These are phyloP conservation scores for Heimioporus sp. DNA, from an alignment of 768 basidiomycete genomes.

Conservation along the genomic window DNA sequence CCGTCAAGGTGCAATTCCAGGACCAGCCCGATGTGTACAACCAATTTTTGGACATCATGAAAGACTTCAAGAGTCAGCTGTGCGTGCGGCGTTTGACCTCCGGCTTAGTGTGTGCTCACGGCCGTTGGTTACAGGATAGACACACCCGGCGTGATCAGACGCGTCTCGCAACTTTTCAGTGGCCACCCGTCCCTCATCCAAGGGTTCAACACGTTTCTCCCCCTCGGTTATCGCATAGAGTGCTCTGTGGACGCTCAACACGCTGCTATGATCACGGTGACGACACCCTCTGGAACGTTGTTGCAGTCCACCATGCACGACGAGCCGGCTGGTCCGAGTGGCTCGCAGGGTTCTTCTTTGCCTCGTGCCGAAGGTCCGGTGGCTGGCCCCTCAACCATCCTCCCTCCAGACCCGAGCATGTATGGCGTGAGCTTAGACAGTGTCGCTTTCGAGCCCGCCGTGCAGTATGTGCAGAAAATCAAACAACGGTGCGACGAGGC, in stretches of 20 bases:
- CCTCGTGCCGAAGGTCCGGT: slow-evolving; percentile 17
- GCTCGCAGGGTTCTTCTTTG: slow-evolving; percentile 38
- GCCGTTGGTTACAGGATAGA: slow-evolving; percentile 65
- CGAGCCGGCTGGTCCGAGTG: slow-evolving; percentile 38
- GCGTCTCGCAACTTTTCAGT: slow-evolving; percentile 90
- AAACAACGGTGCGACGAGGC: slow-evolving; percentile 92
- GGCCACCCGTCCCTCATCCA: slow-evolving; percentile 90
- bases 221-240: slow-evolving; percentile 92
- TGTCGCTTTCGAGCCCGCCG: slow-evolving; percentile 69
- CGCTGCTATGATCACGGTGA: slow-evolving; percentile 68
- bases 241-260: slow-evolving; percentile 65
- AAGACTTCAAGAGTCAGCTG: slow-evolving; percentile 70
- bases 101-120: neutral
- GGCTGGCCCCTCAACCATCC: slow-evolving; percentile 2
- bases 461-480: slow-evolving; percentile 96
- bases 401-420: slow-evolving; percentile 20
- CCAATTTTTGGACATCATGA: slow-evolving; percentile 66
- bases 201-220: slow-evolving; percentile 98
- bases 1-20: slow-evolving; percentile 59
- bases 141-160: slow-evolving; percentile 95
- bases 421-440: slow-evolving; percentile 37
- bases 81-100: slow-evolving; percentile 27
- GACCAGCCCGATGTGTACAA: slow-evolving; percentile 65
- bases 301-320: slow-evolving; percentile 49
- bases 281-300: slow-evolving; percentile 67